Percentiles rank a stretch among this genome's conserved stretches.
These are phyloP conservation scores for Boletus barrowsii DNA, from an alignment of 768 basidiomycete species.

Conservation along the genomic window DNA sequence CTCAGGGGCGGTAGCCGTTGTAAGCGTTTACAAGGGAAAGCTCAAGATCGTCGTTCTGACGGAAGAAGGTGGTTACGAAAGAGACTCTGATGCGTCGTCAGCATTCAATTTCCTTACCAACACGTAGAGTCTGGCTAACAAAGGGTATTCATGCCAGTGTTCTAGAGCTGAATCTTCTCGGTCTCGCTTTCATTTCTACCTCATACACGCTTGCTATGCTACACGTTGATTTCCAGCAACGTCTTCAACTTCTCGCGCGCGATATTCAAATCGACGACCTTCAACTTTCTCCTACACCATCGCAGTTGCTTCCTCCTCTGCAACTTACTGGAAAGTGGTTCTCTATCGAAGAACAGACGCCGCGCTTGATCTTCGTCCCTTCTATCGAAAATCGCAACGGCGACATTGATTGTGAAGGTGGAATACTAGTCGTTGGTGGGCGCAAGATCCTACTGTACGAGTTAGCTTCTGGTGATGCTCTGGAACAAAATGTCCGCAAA, in stretches of 20 bases:
- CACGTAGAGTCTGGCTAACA: constrained; percentile 2
- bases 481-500: constrained; percentile 55
- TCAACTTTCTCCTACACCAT: constrained; percentile 47
- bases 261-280: constrained; percentile 47
- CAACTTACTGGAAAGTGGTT: constrained; percentile 49
- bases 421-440: constrained; percentile 69
- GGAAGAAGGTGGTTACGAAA: constrained; percentile 49
- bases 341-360: constrained; percentile 35
- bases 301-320: constrained; percentile 49
- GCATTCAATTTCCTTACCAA: constrained; percentile 26
- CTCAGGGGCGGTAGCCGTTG: constrained; percentile 56
- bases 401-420: constrained; percentile 49
- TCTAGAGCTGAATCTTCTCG: constrained; percentile 65
- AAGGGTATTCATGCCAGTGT: constrained; percentile 38
- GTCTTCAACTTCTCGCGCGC: constrained; percentile 61
- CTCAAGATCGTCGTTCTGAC: constrained; percentile 58
- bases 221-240: constrained; percentile 58
- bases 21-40: constrained; percentile 66
- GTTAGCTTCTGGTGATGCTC: constrained; percentile 42
- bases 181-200: constrained; percentile 55
- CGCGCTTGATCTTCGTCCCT: constrained; percentile 40
- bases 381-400: constrained; percentile 12
- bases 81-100: constrained; percentile 64
- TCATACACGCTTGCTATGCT: constrained; percentile 61
- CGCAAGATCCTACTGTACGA: constrained; percentile 62